Evolutionary conservation across 345 rosid genomes (phyloP).

Genomic region (Dovyalis caffra): DNA sequence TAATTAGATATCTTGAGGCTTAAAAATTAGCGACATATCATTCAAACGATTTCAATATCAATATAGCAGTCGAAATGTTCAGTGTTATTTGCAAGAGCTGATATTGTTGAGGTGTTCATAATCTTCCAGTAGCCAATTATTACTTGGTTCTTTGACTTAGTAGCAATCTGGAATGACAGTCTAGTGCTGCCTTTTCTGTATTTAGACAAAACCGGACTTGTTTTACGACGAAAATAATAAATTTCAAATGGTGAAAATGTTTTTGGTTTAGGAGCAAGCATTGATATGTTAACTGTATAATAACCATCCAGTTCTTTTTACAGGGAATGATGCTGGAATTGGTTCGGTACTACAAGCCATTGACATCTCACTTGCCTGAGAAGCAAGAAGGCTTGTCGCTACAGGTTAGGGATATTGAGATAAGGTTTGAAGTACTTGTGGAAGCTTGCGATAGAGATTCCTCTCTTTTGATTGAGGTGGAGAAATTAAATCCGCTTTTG

Average conservation of each 20-base stretch:
- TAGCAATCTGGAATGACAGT: neutral
- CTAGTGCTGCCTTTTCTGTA: neutral
- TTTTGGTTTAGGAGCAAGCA: neutral
- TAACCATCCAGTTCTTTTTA: neutral
- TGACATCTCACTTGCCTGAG: constrained; percentile 11
- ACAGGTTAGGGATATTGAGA: constrained; percentile 14
- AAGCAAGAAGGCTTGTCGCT: constrained; percentile 24
- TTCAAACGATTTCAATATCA: too few relatives aligned
- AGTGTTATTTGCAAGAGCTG: neutral
- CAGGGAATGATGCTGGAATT: constrained; percentile 78
- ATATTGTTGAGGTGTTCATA: too few relatives aligned
- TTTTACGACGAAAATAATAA: too few relatives aligned
- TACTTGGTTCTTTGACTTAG: neutral
- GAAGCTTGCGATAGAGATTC: constrained; percentile 69
- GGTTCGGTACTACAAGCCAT: constrained; percentile 34
- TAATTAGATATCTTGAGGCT: neutral
- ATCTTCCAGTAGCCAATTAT: neutral
- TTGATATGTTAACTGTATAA: neutral
- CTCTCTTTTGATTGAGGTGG: constrained; percentile 51
- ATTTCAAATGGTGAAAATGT: neutral
- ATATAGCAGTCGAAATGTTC: neutral
- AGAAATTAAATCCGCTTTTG: constrained; percentile 45
- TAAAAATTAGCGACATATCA: too few relatives aligned
- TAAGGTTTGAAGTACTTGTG: constrained; percentile 45
- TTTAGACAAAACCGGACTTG: too few relatives aligned